These are phyloP conservation scores for Ensete ventricosum DNA, from an alignment of 176 grass and related monocot genomes.

Conservation along the genomic window DNA sequence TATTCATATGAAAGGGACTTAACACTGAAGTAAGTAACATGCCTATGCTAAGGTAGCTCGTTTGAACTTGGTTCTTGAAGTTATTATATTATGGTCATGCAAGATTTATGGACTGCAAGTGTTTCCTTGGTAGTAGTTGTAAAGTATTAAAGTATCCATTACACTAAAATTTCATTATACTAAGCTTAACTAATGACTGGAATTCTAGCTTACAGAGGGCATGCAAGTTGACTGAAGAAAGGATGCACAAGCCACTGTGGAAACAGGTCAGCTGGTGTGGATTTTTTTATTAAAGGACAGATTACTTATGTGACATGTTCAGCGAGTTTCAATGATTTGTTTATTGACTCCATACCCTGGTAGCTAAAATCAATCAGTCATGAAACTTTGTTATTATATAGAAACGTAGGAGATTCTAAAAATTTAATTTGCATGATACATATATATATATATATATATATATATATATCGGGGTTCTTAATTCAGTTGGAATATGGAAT, in stretches of 20 bases:
- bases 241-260: conserved; percentile 81
- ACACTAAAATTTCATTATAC: not conserved
- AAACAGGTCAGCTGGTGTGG: conserved; percentile 58
- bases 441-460: too few relatives aligned
- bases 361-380: not conserved
- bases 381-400: not conserved
- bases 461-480: too few relatives aligned
- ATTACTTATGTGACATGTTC: not conserved
- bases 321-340: too few relatives aligned
- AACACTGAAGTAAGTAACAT: conserved; percentile 68
- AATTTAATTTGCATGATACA: too few relatives aligned
- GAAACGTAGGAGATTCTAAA: not conserved
- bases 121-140: not conserved
- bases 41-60: not conserved
- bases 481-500: too few relatives aligned
- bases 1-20: conserved; percentile 87
- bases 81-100: not conserved
- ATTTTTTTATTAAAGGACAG: not conserved
- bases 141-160: not conserved
- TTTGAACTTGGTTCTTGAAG: not conserved
- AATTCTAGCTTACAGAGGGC: conserved; percentile 75
- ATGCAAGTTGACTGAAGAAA: conserved; percentile 61
- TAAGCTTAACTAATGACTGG: not conserved
- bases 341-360: too few relatives aligned
- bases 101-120: not conserved